Conservation (phyloP, 805 yeast species). For the Maudiozyma barnettii region DNA sequence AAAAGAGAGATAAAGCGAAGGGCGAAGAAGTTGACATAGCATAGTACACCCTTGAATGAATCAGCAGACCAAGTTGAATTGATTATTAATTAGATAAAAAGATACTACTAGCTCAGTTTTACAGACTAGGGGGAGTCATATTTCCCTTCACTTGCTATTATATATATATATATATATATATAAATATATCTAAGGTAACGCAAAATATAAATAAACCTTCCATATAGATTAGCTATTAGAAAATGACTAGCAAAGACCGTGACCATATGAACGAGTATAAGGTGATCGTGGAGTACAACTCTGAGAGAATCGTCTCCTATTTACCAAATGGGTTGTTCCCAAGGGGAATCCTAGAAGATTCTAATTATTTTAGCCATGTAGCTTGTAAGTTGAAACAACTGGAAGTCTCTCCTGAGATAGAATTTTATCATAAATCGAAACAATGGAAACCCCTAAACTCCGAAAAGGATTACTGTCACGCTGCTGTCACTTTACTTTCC, state of each 20-base stretch:
- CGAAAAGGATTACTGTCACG: background rate
- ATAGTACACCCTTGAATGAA: background rate
- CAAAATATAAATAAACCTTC: no score
- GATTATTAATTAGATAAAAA: background rate
- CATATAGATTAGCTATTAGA: background rate
- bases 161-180: no score
- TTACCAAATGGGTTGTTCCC: background rate
- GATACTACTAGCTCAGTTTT: no score
- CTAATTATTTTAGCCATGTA: background rate
- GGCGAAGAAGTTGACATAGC: no score
- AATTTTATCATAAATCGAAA: background rate
- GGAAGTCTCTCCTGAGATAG: background rate
- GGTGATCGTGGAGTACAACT: background rate
- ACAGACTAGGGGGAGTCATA: no score
- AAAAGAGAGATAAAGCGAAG: no score
- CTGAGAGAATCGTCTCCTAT: background rate
- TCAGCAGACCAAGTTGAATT: background rate
- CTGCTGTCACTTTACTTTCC: background rate
- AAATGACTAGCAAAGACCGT: background rate
- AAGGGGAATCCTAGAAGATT: background rate
- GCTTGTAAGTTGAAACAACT: background rate
- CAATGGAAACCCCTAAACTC: background rate
- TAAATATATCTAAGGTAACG: no score
- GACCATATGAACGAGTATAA: slow-evolving; percentile 1
- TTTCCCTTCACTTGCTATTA: no score